These are phyloP conservation scores for Crucihimalaya himalaica DNA, from an alignment of 345 rosid species.

Conservation along the genomic window DNA sequence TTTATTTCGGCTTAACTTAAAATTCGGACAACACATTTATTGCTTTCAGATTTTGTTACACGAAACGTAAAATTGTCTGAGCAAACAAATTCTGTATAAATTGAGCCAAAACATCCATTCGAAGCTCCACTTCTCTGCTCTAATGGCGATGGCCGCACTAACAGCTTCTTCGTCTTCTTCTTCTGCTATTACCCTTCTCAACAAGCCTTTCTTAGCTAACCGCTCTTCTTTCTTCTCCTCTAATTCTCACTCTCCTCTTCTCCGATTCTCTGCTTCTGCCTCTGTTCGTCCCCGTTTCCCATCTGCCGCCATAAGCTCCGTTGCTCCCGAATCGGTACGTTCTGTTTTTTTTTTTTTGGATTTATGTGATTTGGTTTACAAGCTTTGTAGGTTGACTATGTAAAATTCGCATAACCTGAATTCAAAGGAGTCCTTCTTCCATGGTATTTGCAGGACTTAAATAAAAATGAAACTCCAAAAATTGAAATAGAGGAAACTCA, in stretches of 20 bases:
- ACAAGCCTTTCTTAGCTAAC: slow-evolving; percentile 40
- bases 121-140: neutral
- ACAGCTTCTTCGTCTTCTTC: slow-evolving; percentile 37
- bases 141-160: slow-evolving; percentile 45
- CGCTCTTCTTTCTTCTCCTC: slow-evolving; percentile 41
- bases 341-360: neutral
- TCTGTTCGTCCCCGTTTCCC: slow-evolving; percentile 36
- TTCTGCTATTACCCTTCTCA: slow-evolving; percentile 40
- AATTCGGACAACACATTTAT: slow-evolving; percentile 23
- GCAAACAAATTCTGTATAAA: slow-evolving; percentile 17
- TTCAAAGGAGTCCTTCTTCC: neutral
- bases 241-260: slow-evolving; percentile 31
- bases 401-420: too few species aligned
- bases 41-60: slow-evolving; percentile 20
- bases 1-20: slow-evolving; percentile 10
- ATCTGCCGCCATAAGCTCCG: slow-evolving; percentile 38
- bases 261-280: slow-evolving; percentile 38
- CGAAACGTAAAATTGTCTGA: neutral
- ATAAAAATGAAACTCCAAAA: slow-evolving; percentile 31
- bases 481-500: slow-evolving; percentile 48
- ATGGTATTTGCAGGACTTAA: slow-evolving; percentile 28
- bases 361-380: neutral
- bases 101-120: neutral
- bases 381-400: neutral
- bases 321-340: slow-evolving; percentile 51